Evolutionary conservation across 805 yeast genomes (phyloP), one percentile per base, ranked within the genome.

Genomic region (Candida quercuum): DNA sequence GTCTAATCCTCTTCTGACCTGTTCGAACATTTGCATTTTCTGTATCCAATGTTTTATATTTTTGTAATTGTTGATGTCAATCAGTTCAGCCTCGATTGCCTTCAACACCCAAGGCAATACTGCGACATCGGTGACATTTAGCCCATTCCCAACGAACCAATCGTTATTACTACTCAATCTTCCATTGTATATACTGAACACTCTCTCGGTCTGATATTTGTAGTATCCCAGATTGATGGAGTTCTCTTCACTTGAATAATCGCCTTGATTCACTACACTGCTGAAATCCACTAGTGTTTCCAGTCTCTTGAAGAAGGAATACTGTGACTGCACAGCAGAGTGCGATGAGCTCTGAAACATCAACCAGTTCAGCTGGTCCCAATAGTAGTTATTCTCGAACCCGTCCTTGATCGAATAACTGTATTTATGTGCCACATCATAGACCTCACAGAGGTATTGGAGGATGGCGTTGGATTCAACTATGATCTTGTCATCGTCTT

Each of bases 321-420:
- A 69, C 49, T 76, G 81, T 12, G 82, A 81, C 46, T 67, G 74
- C 69, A 69, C 71, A 36, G 81, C 81, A 18, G 80, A 78, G 19
- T 69, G 49, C 7, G 72, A 71, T 46, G 76, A 72, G 63, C 70
- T 66, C 50, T 74, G 80, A 62, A 72, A 76, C 37, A 65, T 63
- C 8, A 69, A 42, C 67, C 76, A 65, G 42, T 74, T 76, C 45
- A 69, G 51, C 49, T 67, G 64, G 42, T 62, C 65, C 48, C 71
- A 78, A 54, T 76, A 77, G 33, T n/a, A 55, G 49, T 4, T 45
- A 50, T 16, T 74, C 54, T 11, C 11, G 12, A 1, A 65, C 66
- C 17, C 46, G 49, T 24, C 46, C 48, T n/a, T n/a, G n/a, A n/a
- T n/a, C n/a, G n/a, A n/a, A 37, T 40, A 57, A 18, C 57, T 44